Evolutionary conservation across 208 protist genomes (phyloP).

Genomic region (Phytomonas sp.): DNA sequence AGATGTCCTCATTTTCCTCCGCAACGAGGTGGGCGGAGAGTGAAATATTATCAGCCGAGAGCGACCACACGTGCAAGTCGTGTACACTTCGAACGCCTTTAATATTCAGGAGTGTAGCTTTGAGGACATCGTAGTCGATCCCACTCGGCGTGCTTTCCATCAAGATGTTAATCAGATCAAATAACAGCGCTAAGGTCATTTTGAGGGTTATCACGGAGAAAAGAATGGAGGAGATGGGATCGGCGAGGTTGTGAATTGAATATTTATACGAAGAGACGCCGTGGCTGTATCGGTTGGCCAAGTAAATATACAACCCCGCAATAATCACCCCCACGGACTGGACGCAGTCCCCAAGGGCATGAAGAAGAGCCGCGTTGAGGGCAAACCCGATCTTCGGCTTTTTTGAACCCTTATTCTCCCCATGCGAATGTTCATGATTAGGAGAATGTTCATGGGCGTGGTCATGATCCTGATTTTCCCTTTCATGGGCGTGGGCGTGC

Average conservation of each 20-base stretch:
- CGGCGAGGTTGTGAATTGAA: constrained; percentile 80
- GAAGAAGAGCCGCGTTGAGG: constrained; percentile 78
- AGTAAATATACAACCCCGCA: constrained; percentile 74
- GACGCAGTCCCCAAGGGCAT: constrained; percentile 86
- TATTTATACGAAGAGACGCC: constrained; percentile 33
- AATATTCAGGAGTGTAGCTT: constrained; percentile 38
- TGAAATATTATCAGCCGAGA: constrained; percentile 67
- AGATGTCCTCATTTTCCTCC: constrained; percentile 20
- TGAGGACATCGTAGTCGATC: constrained; percentile 48
- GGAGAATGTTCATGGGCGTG: constrained; percentile 28
- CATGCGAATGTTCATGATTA: constrained; percentile 20
- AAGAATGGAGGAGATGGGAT: constrained; percentile 78
- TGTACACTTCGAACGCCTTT: constrained; percentile 71
- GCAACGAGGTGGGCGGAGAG: constrained; percentile 79
- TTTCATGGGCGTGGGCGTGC: constrained; percentile 45
- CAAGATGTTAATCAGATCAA: constrained; percentile 72
- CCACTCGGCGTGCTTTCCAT: constrained; percentile 83
- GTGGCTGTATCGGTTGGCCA: constrained; percentile 35
- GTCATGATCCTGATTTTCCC: constrained; percentile 16
- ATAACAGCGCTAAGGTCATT: constrained; percentile 65
- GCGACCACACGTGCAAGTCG: constrained; percentile 88
- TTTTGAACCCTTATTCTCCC: constrained; percentile 1
- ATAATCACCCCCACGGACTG: constrained; percentile 86
- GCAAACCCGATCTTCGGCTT: constrained; percentile 35
- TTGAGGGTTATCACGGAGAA: constrained; percentile 86